Conservation (phyloP, 2,329 filamentous ascomycete species). For the Nemania diffusa region DNA sequence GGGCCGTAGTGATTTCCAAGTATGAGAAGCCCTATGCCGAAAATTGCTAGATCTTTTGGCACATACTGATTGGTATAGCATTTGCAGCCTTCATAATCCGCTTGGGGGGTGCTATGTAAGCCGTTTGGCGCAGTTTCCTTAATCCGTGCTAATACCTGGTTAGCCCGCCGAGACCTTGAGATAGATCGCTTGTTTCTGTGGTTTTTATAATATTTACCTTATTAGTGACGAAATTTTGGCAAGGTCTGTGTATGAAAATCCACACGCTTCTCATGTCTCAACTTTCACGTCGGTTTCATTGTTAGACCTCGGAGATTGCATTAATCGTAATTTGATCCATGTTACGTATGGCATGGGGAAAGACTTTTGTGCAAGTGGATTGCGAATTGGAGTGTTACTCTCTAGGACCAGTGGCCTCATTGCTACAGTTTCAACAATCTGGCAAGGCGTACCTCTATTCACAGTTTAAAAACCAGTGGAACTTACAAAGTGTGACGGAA, state of each 20-base stretch:
- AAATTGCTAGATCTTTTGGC: too few relatives aligned
- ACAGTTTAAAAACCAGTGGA: too few relatives aligned
- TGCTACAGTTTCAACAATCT: not conserved
- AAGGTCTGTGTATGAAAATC: not conserved
- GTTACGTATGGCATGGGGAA: conserved; percentile 1
- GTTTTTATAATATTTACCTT: too few relatives aligned
- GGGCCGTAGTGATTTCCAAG: not conserved
- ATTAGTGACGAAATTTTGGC: conserved; percentile 2
- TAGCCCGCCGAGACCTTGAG: not conserved
- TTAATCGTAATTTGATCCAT: not conserved
- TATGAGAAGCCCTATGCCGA: not conserved
- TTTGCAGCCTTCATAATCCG: conserved; percentile 2
- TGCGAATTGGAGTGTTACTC: not conserved
- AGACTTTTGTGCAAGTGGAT: conserved; percentile 3
- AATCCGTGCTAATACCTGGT: not conserved
- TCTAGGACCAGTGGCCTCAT: not conserved
- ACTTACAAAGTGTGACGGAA: too few relatives aligned
- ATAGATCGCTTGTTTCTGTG: conserved; percentile 4
- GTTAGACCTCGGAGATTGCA: not conserved
- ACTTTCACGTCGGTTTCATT: not conserved
- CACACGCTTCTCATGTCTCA: not conserved
- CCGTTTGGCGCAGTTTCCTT: not conserved
- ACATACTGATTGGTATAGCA: not conserved
- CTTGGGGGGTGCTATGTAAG: not conserved
- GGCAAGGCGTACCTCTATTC: not conserved